phyloP scores from a whole-genome alignment of 768 basidiomycete genomes.

The Albatrellus ellisii region DNA sequence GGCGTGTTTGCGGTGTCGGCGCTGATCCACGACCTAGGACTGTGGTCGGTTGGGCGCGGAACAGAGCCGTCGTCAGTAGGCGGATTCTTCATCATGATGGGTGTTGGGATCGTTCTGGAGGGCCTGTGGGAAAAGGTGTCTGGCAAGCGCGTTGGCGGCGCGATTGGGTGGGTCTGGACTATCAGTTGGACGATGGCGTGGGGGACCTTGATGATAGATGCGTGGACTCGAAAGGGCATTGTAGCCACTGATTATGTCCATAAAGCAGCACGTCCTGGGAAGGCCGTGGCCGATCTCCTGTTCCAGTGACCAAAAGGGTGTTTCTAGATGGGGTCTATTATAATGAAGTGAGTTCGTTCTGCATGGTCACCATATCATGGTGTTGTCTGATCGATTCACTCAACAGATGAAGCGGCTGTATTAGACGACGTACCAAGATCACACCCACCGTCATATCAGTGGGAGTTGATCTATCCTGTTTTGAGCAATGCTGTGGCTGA shows the following conservation, averaged over 20 bases:
- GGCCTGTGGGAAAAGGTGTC: conserved; percentile 28
- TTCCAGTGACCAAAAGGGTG: background rate
- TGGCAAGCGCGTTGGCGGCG: conserved; percentile 34
- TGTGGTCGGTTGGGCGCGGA: conserved; percentile 46
- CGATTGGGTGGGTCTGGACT: conserved; percentile 39
- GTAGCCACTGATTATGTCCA: conserved; percentile 2
- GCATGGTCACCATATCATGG: background rate
- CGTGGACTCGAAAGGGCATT: conserved; percentile 6
- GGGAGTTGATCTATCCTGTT: no score
- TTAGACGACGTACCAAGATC: no score
- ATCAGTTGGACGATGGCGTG: conserved; percentile 31
- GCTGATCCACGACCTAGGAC: conserved; percentile 41
- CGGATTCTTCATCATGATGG: conserved; percentile 47
- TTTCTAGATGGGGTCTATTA: no score
- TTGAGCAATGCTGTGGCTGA: no score
- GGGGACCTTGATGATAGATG: conserved; percentile 15
- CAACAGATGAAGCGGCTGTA: no score
- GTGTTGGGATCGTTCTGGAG: conserved; percentile 39
- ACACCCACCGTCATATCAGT: no score
- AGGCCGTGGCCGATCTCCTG: background rate
- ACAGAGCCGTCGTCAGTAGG: conserved; percentile 28
- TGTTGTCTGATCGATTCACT: conserved; percentile 3
- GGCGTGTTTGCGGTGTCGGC: conserved; percentile 51
- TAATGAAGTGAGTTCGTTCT: background rate
- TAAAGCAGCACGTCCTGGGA: background rate